phyloP scores from a whole-genome alignment of 352 stramenopile genomes.

The Phytophthora colocasiae region DNA sequence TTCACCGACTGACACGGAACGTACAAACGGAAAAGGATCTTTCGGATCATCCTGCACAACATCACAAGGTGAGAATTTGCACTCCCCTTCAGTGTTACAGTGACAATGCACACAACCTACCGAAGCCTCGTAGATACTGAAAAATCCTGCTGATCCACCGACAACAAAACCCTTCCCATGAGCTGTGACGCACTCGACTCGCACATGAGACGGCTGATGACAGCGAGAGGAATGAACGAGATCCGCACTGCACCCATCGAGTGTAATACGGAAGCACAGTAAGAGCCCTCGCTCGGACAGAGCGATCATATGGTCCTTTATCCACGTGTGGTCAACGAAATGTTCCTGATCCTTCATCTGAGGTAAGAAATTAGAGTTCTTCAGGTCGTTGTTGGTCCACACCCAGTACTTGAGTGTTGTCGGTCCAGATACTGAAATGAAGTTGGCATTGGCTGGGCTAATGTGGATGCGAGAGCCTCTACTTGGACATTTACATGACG shows the following conservation, averaged over 20 bases:
- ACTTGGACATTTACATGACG: conserved; percentile 72
- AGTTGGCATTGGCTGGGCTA: conserved; percentile 69
- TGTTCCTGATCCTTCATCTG: conserved; percentile 82
- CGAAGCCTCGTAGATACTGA: conserved; percentile 79
- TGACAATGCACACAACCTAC: conserved; percentile 29
- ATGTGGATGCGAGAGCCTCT: conserved; percentile 74
- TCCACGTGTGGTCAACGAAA: conserved; percentile 84
- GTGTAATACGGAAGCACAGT: conserved; percentile 64
- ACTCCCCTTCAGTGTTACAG: neutral
- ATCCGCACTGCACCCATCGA: conserved; percentile 62
- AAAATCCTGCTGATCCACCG: conserved; percentile 72
- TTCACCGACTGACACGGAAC: conserved; percentile 72
- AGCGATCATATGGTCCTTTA: conserved; percentile 75
- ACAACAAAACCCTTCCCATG: conserved; percentile 82
- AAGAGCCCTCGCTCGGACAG: conserved; percentile 74
- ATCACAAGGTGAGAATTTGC: no score
- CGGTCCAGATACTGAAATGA: conserved; percentile 78
- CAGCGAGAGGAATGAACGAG: conserved; percentile 72
- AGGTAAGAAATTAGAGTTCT: conserved; percentile 79
- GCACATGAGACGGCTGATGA: conserved; percentile 72
- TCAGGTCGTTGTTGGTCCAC: conserved; percentile 81
- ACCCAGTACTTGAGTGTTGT: conserved; percentile 84
- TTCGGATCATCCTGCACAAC: conserved; percentile 68
- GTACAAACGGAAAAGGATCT: conserved; percentile 81
- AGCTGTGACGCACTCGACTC: conserved; percentile 70